Conservation (phyloP, 2,329 filamentous ascomycete species). For the Cercospora berteroae region DNA sequence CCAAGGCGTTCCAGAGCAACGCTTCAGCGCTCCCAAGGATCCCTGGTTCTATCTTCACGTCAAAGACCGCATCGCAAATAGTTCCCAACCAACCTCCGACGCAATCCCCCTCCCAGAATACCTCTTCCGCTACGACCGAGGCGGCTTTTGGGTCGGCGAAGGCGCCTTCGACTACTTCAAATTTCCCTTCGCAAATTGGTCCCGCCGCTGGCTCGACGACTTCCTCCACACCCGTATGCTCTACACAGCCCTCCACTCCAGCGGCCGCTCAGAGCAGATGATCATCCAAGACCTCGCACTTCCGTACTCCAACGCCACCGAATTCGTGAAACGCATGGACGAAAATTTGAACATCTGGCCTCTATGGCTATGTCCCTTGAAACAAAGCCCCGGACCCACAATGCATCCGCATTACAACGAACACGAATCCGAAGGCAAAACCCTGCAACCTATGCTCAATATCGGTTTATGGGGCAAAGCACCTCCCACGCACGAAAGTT, state of each 20-base stretch:
- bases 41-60: constrained; percentile 54
- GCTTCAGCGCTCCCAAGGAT: constrained; percentile 47
- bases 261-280: constrained; percentile 58
- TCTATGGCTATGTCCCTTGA: constrained; percentile 51
- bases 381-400: constrained; percentile 30
- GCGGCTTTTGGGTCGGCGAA: constrained; percentile 65
- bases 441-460: constrained; percentile 51
- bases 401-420: constrained; percentile 37
- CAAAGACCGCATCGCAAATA: constrained; percentile 40
- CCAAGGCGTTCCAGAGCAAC: constrained; percentile 22
- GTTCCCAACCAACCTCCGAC: constrained; percentile 46
- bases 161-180: constrained; percentile 65
- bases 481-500: constrained; percentile 44
- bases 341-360: constrained; percentile 46
- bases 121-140: constrained; percentile 69
- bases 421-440: constrained; percentile 26
- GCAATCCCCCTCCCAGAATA: constrained; percentile 64
- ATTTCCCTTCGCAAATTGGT: constrained; percentile 63
- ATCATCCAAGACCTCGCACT: constrained; percentile 63
- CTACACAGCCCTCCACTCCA: constrained; percentile 64
- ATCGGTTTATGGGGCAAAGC: constrained; percentile 63
- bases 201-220: constrained; percentile 59
- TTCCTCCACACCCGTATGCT: constrained; percentile 64
- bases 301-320: constrained; percentile 44
- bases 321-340: constrained; percentile 47